Base-by-base conservation (phyloP, 2,329 filamentous ascomycete species). In the Alternaria sp. region DNA sequence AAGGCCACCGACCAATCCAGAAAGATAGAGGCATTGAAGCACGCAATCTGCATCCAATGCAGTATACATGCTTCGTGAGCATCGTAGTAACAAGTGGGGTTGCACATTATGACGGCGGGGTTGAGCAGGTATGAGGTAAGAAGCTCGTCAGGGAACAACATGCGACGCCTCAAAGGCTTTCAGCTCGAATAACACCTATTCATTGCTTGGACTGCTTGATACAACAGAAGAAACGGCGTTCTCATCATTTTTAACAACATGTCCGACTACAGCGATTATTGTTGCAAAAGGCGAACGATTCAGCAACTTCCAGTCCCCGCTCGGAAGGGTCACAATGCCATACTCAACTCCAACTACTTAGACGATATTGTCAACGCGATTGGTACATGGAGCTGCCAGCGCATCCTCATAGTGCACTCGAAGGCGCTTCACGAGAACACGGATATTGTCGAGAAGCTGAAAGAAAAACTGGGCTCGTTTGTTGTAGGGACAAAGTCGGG, bases 401-500 rank as follows among this genome's bases (percentile, higher is more conserved):
- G 70, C 8, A 33, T 70, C 2, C 33, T 72, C 12, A 53, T 74
- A 15, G 70, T 72, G 26, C 66, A 74, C 30, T 71, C 67, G 30
- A 70, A 64, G 41, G 62, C 69, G 15, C 69, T 74, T 3, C 69
- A 68, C 10, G 60, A 63, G n/a, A 64, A 65, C 10, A 71, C 68
- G 12, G n/a, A 58, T 49, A 63, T 71, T 1, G 47, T 72, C n/a
- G 59, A 63, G 37, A 60, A 50, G 4, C 67, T 74, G 26, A 61
- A 66, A 43, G 49, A 60, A 23, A 67, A 65, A 11, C 50, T 75
- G 11, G 71, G 73, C 0, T 33, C 55, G 1, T 61, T 61, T 14
- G 47, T 72, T 14, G 70, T 71, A 11, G 73, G 64, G 2, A 64
- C 46, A 15, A 73, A 71, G 43, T 65, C 68, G 9, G 67, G 71